Conservation (phyloP, 768 basidiomycete species). For the Mycena vulgaris region DNA sequence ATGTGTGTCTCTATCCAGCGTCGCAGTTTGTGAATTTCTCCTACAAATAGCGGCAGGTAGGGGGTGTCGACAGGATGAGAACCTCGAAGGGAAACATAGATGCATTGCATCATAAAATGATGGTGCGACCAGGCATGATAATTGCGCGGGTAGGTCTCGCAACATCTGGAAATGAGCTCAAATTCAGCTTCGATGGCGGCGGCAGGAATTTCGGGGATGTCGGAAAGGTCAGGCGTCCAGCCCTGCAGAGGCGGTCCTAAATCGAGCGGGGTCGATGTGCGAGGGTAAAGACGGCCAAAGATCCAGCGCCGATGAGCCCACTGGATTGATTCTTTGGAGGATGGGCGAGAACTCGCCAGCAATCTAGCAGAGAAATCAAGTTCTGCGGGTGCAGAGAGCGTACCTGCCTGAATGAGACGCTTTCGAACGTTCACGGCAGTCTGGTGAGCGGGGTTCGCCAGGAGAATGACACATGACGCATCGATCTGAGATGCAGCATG, state of each 20-base stretch:
- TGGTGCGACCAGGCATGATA: constrained; percentile 84
- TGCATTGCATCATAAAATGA: constrained; percentile 60
- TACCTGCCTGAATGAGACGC: constrained; percentile 57
- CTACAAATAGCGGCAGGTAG: constrained; percentile 52
- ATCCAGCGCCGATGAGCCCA: constrained; percentile 85
- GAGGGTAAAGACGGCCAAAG: constrained; percentile 53
- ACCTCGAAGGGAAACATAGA: constrained; percentile 40
- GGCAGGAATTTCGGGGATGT: constrained; percentile 52
- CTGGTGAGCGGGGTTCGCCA: constrained; percentile 79
- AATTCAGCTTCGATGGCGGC: constrained; percentile 64
- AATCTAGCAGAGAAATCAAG: constrained; percentile 62
- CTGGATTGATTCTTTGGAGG: constrained; percentile 75
- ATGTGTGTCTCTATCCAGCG: constrained; percentile 76
- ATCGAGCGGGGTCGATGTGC: background rate
- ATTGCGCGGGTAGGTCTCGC: constrained; percentile 78
- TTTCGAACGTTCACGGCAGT: constrained; percentile 78
- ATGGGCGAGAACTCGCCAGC: constrained; percentile 66
- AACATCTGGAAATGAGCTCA: constrained; percentile 61
- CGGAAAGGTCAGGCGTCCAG: background rate
- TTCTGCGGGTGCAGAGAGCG: constrained; percentile 61
- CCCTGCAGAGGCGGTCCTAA: background rate
- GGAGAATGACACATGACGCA: constrained; percentile 66
- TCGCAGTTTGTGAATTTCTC: constrained; percentile 56
- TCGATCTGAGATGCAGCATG: constrained; percentile 39
- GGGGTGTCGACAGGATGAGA: constrained; percentile 37